Base-by-base conservation (phyloP, 345 rosid genomes). In the Boechera retrofracta region DNA sequence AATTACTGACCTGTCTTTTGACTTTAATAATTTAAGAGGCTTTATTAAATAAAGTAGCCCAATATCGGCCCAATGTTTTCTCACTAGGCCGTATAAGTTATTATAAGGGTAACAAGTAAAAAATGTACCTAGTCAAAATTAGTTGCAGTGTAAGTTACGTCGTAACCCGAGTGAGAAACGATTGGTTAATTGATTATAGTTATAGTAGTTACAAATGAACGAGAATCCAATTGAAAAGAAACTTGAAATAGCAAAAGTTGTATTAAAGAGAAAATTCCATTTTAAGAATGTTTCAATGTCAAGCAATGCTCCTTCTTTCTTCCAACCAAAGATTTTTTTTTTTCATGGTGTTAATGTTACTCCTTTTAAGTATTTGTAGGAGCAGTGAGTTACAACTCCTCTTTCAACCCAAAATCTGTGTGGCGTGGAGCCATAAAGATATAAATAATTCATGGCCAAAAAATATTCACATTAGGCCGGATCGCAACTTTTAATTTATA, bases 11-110 rank as follows among this genome's bases (percentile, higher is more conserved):
- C 11, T 67, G 6, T 35, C 5, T 66, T 66, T 49, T 49, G 62
- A 53, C 62, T 64, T 45, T 24, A 68, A 36, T 53, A 5, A 15
- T 54, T 5, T 10, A 69, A 39, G 32, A 67, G 59, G 47, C 59
- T 67, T 66, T 67, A 11, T 18, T 5, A 33, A 7, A 51, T 35
- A 7, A 21, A 21, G 12, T 7, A 51, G 59, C 47, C 71, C 71
- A 51, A 49, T 49, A 2, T 1, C 13, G 52, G 69, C 69, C 69
- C 69, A 47, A 16, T 21, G 3, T 12, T 24, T 39, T 12, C 47
- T 24, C 49, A 10, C 5, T 36, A 10, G 31, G 64, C 31, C 64
- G 9, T 60, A n/a, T 15, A 29, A 12, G 4, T 44, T 12, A 4
- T 6, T 1, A 4, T 10, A 10, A 8, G 3, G 8, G 41, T 36